Percentiles rank a stretch among this genome's conserved stretches.
Evolutionary conservation across 768 basidiomycete species (phyloP).

Genomic region (Lentinula edodes): DNA sequence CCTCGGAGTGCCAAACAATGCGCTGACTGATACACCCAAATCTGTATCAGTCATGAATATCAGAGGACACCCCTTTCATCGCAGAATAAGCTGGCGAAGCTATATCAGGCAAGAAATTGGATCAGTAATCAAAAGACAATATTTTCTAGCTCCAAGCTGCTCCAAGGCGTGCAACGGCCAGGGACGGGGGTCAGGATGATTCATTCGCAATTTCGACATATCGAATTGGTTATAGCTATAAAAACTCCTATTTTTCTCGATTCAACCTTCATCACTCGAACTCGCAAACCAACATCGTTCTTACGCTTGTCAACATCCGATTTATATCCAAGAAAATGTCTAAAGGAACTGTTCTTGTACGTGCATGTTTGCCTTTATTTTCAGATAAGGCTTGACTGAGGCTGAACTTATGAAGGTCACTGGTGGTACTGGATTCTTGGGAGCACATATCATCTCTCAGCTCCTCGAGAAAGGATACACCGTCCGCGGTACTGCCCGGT

Average conservation of each 20-base stretch:
- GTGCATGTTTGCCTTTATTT: background rate
- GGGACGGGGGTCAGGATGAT: background rate
- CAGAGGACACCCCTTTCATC: background rate
- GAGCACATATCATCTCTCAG: conserved; percentile 1
- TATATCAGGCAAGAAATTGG: background rate
- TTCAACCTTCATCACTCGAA: background rate
- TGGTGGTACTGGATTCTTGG: conserved; percentile 7
- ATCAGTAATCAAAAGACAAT: background rate
- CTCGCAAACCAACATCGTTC: background rate
- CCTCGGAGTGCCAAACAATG: background rate
- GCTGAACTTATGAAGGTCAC: background rate
- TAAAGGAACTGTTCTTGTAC: background rate
- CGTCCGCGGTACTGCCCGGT: conserved; percentile 6
- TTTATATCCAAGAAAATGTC: background rate
- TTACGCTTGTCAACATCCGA: background rate
- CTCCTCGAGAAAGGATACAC: conserved; percentile 7
- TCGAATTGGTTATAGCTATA: background rate
- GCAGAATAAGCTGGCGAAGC: background rate
- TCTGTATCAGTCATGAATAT: background rate
- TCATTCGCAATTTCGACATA: background rate
- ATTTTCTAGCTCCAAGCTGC: background rate
- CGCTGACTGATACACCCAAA: background rate
- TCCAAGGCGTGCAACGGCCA: background rate
- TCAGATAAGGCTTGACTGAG: background rate
- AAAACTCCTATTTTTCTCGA: background rate